Base-by-base conservation (phyloP, 2,329 filamentous ascomycete species). In the Stagonosporopsis chrysanthemi region DNA sequence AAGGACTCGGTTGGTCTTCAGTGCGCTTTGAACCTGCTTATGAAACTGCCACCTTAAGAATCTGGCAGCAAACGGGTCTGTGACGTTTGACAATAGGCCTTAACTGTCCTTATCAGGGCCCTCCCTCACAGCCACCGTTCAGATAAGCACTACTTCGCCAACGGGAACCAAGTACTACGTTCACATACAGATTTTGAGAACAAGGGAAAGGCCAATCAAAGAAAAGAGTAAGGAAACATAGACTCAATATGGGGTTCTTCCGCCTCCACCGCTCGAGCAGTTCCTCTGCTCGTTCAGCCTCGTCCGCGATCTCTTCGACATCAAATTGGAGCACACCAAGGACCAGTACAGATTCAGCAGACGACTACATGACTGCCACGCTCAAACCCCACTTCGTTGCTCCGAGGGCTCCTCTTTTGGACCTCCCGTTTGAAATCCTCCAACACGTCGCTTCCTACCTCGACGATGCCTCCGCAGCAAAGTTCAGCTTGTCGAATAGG, bases 391-490 rank as follows among this genome's bases (percentile, higher is more conserved):
- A 40, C 1, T 14, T 11, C 49, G 41, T 14, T 22, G 7, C 52
- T 23, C 53, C 61, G 38, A 47, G 44, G 12, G 56, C 62, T 4
- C 65, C 68, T 2, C 35, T 73, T 9, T 54, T 69, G 15, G 56
- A 44, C 6, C 70, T 75, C 23, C 71, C 72, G 1, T 24, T 72
- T 26, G 72, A 75, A 48, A 56, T 75, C 2, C 44, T 74, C 26
- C 72, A 73, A 45, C 64, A 71, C 11, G 64, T 75, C n/a, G 62
- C 63, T 1, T 56, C 58, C 2, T 69, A 71, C 46, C 66, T 74
- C 9, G 56, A 66, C 48, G 52, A 55, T 40, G 43, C 61, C 6
- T 68, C 64, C 6, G 59, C 66, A 3, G 69, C 71, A 1, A 58
- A 66, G 3, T 69, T 75, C 44, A 69, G 69, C 46, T 58, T 75